These are phyloP conservation scores for Cyphellophora attinorum DNA, from an alignment of 2,329 filamentous ascomycete species.

Conservation along the genomic window DNA sequence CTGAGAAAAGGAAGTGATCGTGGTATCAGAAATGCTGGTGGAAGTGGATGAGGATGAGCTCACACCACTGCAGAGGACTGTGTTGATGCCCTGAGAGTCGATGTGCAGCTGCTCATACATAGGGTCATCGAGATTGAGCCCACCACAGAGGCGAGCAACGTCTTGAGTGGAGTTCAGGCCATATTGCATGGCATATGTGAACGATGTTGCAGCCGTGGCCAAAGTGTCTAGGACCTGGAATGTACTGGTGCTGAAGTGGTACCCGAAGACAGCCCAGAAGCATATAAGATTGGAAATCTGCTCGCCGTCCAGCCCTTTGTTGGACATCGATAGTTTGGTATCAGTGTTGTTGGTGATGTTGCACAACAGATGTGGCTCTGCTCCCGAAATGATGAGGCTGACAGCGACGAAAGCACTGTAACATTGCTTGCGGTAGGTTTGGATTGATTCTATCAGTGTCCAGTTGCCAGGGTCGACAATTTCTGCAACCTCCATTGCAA, in stretches of 20 bases:
- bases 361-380: constrained; percentile 4
- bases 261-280: constrained; percentile 2
- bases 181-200: neutral
- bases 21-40: neutral
- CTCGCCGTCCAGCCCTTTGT: constrained; percentile 3
- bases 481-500: constrained; percentile 1
- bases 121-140: neutral
- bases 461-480: constrained; percentile 4
- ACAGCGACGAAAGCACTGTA: constrained; percentile 6
- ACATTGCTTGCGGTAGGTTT: constrained; percentile 2
- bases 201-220: neutral
- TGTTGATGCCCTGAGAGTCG: neutral
- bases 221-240: neutral
- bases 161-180: neutral
- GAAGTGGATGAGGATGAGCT: neutral
- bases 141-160: neutral
- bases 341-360: constrained; percentile 1
- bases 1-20: neutral
- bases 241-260: constrained; percentile 5
- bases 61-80: neutral
- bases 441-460: constrained; percentile 4
- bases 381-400: constrained; percentile 2
- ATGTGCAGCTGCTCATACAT: neutral
- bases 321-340: neutral
- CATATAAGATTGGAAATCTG: constrained; percentile 6